Conservation (phyloP, 2,329 filamentous ascomycete species). For the Colletotrichum australisinense region DNA sequence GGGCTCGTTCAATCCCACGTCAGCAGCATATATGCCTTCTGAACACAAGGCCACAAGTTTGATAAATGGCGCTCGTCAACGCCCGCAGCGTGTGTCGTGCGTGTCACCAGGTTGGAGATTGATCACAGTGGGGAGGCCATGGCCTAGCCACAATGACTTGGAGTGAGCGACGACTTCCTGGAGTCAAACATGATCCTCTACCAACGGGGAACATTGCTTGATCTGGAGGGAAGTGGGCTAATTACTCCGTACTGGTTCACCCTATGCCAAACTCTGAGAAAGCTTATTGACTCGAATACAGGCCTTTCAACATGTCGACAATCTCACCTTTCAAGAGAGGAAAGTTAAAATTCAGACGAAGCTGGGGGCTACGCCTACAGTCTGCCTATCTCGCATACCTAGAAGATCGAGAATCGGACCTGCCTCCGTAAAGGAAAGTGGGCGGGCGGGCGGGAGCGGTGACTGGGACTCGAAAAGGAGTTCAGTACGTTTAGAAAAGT, state of each 20-base stretch:
- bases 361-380: background rate
- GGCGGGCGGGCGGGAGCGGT: background rate
- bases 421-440: background rate
- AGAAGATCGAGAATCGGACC: background rate
- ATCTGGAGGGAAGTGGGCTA: background rate
- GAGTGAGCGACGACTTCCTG: background rate
- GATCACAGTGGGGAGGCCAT: background rate
- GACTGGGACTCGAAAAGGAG: background rate
- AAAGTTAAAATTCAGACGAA: background rate
- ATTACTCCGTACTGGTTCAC: background rate
- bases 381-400: background rate
- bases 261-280: background rate
- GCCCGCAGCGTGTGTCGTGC: background rate
- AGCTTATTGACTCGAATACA: background rate
- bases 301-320: background rate
- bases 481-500: background rate
- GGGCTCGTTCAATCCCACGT: slow-evolving; percentile 10
- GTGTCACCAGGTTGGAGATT: background rate
- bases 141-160: background rate
- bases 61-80: background rate
- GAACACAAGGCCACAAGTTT: background rate
- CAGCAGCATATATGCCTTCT: slow-evolving; percentile 5
- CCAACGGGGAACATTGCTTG: background rate
- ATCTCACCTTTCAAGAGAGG: background rate
- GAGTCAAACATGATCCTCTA: background rate